These are phyloP conservation scores for Phytophthora cryptogea DNA, from an alignment of 352 stramenopile species.

Conservation along the genomic window DNA sequence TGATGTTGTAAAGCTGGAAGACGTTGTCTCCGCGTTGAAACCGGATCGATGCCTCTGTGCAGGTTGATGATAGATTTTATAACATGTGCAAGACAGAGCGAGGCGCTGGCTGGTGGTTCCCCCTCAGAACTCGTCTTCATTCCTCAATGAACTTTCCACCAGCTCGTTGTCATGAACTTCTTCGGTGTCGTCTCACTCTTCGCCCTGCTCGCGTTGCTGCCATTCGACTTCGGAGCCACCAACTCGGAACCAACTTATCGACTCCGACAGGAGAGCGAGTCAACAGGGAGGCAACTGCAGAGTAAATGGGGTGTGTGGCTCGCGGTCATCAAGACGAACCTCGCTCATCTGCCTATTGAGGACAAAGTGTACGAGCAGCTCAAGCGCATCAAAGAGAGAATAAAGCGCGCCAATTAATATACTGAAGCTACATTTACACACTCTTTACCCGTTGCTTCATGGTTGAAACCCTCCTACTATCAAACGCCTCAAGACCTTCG, in stretches of 20 bases:
- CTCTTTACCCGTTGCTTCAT: neutral
- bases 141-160: neutral
- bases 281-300: neutral
- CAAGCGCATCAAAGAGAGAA: neutral
- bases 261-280: neutral
- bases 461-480: neutral
- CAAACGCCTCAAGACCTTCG: conserved; percentile 11
- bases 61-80: neutral
- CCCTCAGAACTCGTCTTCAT: neutral
- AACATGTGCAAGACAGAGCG: neutral
- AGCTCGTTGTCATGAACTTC: no score
- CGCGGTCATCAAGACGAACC: neutral
- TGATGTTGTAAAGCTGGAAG: no score
- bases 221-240: neutral
- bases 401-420: neutral
- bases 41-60: no score
- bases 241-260: neutral
- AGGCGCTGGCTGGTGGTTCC: neutral
- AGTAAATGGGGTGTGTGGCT: neutral
- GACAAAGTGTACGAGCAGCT: conserved; percentile 1
- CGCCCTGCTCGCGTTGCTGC: conserved; percentile 6
- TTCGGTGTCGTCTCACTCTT: conserved; percentile 10
- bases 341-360: neutral
- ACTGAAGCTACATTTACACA: neutral
- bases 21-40: no score